phyloP scores from a whole-genome alignment of 73 alveolate species.

The Blepharisma japonicum region DNA sequence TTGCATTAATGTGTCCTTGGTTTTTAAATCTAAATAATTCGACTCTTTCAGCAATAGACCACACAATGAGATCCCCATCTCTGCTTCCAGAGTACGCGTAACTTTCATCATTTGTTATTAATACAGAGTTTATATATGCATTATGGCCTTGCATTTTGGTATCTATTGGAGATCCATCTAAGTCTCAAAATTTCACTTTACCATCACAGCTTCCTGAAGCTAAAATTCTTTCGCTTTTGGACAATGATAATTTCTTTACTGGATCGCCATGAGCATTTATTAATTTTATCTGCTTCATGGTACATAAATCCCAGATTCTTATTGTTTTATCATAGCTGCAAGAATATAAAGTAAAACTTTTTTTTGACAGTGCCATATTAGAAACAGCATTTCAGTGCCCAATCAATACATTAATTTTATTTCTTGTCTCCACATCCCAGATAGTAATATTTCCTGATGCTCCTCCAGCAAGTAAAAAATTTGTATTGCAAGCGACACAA shows the following conservation, averaged over 20 bases:
- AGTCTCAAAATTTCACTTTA: neutral
- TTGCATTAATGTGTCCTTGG: neutral
- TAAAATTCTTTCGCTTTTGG: neutral
- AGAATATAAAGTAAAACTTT: neutral
- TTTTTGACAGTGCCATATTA: neutral
- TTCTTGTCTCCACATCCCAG: too few relatives aligned
- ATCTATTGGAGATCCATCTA: neutral
- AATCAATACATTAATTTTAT: too few relatives aligned
- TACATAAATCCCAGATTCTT: neutral
- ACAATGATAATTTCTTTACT: neutral
- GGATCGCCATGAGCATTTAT: neutral
- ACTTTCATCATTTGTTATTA: neutral
- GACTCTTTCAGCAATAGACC: neutral
- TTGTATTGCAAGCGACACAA: too few relatives aligned
- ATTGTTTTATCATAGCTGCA: neutral
- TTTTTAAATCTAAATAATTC: neutral
- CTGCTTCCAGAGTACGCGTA: neutral
- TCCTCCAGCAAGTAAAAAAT: too few relatives aligned
- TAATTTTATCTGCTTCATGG: neutral
- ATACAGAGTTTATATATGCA: neutral
- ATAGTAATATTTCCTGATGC: too few relatives aligned
- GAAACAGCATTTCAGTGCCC: neutral
- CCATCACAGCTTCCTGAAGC: constrained; percentile 17
- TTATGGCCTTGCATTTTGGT: neutral
- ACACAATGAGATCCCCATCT: neutral